These are phyloP conservation scores for Scolecobasidium constrictum DNA, from an alignment of 2,329 filamentous ascomycete genomes.

Conservation along the genomic window DNA sequence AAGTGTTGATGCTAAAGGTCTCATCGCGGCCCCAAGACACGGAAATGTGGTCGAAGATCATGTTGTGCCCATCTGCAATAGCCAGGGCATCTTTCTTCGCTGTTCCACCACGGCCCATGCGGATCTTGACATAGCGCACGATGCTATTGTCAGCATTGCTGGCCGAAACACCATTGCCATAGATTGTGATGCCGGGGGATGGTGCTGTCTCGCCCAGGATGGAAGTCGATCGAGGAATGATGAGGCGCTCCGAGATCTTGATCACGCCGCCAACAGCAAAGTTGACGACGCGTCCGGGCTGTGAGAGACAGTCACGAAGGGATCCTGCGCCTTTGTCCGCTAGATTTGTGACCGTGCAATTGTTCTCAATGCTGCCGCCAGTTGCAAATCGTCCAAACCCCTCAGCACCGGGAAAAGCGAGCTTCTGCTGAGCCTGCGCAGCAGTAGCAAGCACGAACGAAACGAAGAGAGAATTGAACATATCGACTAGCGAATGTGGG, in stretches of 20 bases:
- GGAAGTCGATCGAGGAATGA: constrained; percentile 37
- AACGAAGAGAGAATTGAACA: too few species aligned
- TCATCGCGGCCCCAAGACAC: constrained; percentile 46
- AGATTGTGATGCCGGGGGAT: constrained; percentile 34
- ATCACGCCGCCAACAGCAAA: constrained; percentile 42
- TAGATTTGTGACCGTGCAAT: constrained; percentile 40
- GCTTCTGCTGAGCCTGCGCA: constrained; percentile 9
- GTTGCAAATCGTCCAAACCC: constrained; percentile 37
- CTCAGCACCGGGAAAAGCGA: constrained; percentile 41
- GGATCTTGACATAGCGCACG: constrained; percentile 44
- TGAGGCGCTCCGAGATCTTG: constrained; percentile 35
- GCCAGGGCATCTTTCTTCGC: constrained; percentile 43
- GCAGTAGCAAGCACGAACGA: not conserved
- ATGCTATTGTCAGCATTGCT: constrained; percentile 43
- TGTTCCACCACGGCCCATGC: constrained; percentile 41
- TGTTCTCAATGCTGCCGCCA: constrained; percentile 35
- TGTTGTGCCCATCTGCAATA: constrained; percentile 41
- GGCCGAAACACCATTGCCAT: constrained; percentile 44
- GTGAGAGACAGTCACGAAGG: constrained; percentile 39
- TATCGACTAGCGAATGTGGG: too few species aligned
- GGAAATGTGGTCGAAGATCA: constrained; percentile 47
- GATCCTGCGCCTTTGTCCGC: constrained; percentile 38
- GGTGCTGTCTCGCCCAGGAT: constrained; percentile 42
- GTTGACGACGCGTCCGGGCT: constrained; percentile 37
- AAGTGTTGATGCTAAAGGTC: constrained; percentile 41